A percentile compares a stretch with the other conserved stretches of the same genome.
phyloP scores from a whole-genome alignment of 2,329 filamentous ascomycete genomes.

The Emmonsiellopsis sp. region DNA sequence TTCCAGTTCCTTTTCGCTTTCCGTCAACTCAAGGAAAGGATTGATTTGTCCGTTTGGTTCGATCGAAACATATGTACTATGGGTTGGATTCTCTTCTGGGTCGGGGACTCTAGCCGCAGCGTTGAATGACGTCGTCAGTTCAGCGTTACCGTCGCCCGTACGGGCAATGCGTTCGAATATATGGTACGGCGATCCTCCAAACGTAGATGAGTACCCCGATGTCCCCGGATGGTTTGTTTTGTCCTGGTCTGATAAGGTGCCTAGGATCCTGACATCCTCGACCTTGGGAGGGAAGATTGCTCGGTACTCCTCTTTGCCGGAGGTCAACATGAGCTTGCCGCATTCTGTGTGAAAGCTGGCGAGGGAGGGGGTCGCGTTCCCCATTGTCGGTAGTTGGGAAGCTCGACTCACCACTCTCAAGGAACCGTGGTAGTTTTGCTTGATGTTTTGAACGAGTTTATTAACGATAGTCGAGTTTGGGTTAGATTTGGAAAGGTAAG shows the following conservation, averaged over 20 bases:
- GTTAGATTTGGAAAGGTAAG: no score
- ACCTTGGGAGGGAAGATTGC: conserved; percentile 6
- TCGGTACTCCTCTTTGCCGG: conserved; percentile 7
- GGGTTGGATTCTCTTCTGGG: background rate
- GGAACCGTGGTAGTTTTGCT: no score
- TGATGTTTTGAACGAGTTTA: no score
- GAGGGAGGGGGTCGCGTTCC: background rate
- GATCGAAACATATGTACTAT: conserved; percentile 1
- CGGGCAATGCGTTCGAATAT: conserved; percentile 5
- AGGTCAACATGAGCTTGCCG: conserved; percentile 7
- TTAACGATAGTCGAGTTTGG: no score
- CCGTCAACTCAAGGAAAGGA: conserved; percentile 7
- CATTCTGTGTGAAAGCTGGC: background rate
- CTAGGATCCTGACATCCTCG: conserved; percentile 1
- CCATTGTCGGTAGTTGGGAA: background rate
- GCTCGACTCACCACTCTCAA: no score
- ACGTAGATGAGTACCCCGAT: conserved; percentile 5
- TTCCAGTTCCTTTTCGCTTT: conserved; percentile 5
- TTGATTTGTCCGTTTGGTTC: background rate
- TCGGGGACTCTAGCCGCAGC: conserved; percentile 4
- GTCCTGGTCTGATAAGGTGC: conserved; percentile 2
- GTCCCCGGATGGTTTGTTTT: conserved; percentile 2
- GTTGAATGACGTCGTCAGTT: conserved; percentile 1
- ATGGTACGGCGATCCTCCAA: conserved; percentile 5
- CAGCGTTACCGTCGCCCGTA: background rate